Evolutionary conservation across 176 grass and related monocot species (phyloP).

Genomic region (Secale cereale): DNA sequence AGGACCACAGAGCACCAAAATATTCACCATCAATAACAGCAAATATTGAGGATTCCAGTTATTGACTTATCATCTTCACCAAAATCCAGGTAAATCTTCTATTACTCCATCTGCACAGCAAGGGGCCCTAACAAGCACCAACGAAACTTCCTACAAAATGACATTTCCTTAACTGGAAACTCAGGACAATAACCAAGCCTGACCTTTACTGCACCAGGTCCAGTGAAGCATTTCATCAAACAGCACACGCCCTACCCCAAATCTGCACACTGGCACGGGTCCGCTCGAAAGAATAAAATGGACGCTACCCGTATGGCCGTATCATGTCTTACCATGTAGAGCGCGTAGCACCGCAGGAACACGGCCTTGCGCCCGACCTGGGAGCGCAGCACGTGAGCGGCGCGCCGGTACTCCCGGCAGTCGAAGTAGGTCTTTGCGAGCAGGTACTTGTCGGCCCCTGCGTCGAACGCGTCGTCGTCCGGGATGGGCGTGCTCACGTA

Average conservation of each 20-base stretch:
- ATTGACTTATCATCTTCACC: not conserved
- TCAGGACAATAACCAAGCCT: not conserved
- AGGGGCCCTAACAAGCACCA: not conserved
- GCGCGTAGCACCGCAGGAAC: constrained; percentile 97
- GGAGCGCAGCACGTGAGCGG: constrained; percentile 59
- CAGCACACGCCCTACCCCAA: not conserved
- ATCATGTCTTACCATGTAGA: constrained; percentile 57
- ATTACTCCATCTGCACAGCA: not conserved
- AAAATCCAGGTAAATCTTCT: constrained; percentile 4
- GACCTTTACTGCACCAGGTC: not conserved
- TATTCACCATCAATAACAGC: not conserved
- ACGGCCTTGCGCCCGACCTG: constrained; percentile 67
- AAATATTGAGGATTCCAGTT: not conserved
- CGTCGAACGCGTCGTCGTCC: constrained; percentile 64
- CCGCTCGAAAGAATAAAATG: not conserved
- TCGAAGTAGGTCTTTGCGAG: constrained; percentile 97
- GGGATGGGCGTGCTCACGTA: constrained; percentile 89
- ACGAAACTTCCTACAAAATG: not conserved
- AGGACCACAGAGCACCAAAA: not conserved
- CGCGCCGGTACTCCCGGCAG: constrained; percentile 92
- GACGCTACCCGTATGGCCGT: not conserved
- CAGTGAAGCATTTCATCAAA: constrained; percentile 52
- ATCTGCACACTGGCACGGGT: constrained; percentile 12
- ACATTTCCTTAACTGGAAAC: not conserved
- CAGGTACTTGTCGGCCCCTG: constrained; percentile 76